These are phyloP conservation scores for Aureobasidium sp. DNA, from an alignment of 2,329 filamentous ascomycete species.

Conservation along the genomic window DNA sequence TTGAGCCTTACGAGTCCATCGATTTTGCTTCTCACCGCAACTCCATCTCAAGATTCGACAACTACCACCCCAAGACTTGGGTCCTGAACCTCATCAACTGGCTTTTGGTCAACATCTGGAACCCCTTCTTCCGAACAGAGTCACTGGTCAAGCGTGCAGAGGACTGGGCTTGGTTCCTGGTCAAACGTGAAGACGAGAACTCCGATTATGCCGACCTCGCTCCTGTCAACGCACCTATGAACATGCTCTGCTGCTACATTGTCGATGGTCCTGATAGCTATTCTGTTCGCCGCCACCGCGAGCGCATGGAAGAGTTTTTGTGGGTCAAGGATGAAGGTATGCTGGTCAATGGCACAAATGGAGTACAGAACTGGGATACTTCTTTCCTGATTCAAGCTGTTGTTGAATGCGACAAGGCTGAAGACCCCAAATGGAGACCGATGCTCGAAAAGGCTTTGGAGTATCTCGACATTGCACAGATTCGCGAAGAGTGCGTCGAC, in stretches of 20 bases:
- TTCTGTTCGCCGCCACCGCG: conserved; percentile 67
- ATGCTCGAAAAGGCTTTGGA: conserved; percentile 77
- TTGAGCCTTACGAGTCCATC: conserved; percentile 69
- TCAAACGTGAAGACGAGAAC: conserved; percentile 88
- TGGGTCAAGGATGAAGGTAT: conserved; percentile 92
- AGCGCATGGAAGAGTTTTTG: conserved; percentile 75
- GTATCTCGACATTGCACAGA: conserved; percentile 87
- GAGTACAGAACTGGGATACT: conserved; percentile 97
- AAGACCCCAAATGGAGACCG: conserved; percentile 67
- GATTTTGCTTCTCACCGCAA: conserved; percentile 74
- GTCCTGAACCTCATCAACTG: conserved; percentile 73
- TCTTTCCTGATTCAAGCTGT: conserved; percentile 80
- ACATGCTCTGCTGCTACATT: conserved; percentile 78
- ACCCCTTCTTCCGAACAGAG: conserved; percentile 64
- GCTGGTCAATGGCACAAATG: conserved; percentile 93
- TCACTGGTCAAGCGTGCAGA: conserved; percentile 65
- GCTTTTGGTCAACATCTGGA: conserved; percentile 71
- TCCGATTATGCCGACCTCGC: conserved; percentile 81
- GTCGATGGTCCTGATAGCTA: conserved; percentile 69
- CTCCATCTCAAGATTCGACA: conserved; percentile 69
- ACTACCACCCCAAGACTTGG: conserved; percentile 90
- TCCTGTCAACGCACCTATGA: conserved; percentile 86
- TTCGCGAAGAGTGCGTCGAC: conserved; percentile 72
- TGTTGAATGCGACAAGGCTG: conserved; percentile 69
- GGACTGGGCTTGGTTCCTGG: conserved; percentile 71